Evolutionary conservation across 805 yeast species (phyloP).

Genomic region (Hanseniaspora osmophila): DNA sequence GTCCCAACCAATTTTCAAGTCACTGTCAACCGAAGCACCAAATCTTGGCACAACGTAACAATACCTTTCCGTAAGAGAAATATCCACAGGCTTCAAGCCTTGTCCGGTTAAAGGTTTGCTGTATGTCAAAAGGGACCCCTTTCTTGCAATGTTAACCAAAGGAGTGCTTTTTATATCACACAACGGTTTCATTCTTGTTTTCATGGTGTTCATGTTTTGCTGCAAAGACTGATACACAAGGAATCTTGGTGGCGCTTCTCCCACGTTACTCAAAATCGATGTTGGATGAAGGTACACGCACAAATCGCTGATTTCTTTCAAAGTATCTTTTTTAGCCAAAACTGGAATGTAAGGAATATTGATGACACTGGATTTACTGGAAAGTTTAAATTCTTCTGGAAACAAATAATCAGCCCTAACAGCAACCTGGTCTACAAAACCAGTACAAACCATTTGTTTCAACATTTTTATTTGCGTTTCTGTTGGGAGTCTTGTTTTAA

Average conservation of each 20-base stretch:
- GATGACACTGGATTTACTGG: slow-evolving; percentile 43
- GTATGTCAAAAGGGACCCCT: slow-evolving; percentile 59
- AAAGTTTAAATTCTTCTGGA: slow-evolving; percentile 44
- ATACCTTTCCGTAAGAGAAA: slow-evolving; percentile 56
- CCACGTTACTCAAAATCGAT: slow-evolving; percentile 46
- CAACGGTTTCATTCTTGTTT: slow-evolving; percentile 55
- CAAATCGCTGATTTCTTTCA: slow-evolving; percentile 31
- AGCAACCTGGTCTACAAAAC: slow-evolving; percentile 83
- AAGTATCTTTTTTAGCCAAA: slow-evolving; percentile 23
- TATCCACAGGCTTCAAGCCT: slow-evolving; percentile 68
- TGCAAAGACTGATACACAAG: slow-evolving; percentile 61
- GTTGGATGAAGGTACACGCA: slow-evolving; percentile 69
- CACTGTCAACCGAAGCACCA: slow-evolving; percentile 73
- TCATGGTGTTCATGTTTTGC: slow-evolving; percentile 32
- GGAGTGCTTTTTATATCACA: slow-evolving; percentile 66
- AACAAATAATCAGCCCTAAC: slow-evolving; percentile 60
- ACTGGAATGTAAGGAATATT: slow-evolving; percentile 55
- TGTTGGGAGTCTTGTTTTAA: slow-evolving; percentile 53
- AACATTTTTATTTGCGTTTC: slow-evolving; percentile 58
- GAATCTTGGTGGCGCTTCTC: slow-evolving; percentile 66
- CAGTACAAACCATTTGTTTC: slow-evolving; percentile 86
- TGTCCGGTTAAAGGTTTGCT: slow-evolving; percentile 79
- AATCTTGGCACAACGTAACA: slow-evolving; percentile 84
- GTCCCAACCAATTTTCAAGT: slow-evolving; percentile 79
- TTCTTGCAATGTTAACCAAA: slow-evolving; percentile 61